Base-by-base conservation (phyloP, 2,329 filamentous ascomycete genomes). In the Scedosporium aurantiacum region DNA sequence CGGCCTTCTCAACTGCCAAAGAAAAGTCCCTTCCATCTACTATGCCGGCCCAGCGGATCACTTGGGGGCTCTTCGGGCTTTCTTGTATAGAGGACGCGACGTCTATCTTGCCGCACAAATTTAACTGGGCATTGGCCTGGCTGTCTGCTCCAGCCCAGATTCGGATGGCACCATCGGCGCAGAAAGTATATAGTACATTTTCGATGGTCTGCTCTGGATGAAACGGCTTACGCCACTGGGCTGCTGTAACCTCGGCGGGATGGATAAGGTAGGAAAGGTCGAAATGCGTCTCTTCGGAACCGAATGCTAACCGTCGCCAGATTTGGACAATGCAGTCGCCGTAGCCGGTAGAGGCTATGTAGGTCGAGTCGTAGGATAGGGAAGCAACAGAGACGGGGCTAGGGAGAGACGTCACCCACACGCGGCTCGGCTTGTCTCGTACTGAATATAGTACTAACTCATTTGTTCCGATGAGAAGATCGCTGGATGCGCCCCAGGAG, bases 211-310 rank as follows among this genome's bases (percentile, higher is more conserved):
- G 89, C 41, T 93, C 90, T 14, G 84, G 76, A 69, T 94, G 85
- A 64, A 84, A 83, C 5, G 90, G 90, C 64, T 84, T 84, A 56
- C 90, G 86, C 95, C 95, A 99, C 70, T 93, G 87, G 63, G 96
- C 75, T 63, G 84, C 85, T 2, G 90, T 93, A n/a, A 99, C 85
- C 0, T 87, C 75, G 27, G 83, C 80, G 1, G 91, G 90, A 71
- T 99, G 94, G n/a, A 86, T 80, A 1, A 99, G 83, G 73, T 97
- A 97, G 28, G 87, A 86, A 68, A 96, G 87, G 68, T 97, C 93
- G 73, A 97, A 97, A 62, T 89, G 82, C 45, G 91, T 88, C 66
- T 95, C 88, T 62, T 91, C 87, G 0, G 85, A 82, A 14, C 91
- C 91, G 70, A 93, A 97, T 7, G 88, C 89, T 25, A 96, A 77